Evolutionary conservation across 768 basidiomycete genomes (phyloP), one percentile per base, ranked within the genome.

Genomic region (Suillus occidentalis): DNA sequence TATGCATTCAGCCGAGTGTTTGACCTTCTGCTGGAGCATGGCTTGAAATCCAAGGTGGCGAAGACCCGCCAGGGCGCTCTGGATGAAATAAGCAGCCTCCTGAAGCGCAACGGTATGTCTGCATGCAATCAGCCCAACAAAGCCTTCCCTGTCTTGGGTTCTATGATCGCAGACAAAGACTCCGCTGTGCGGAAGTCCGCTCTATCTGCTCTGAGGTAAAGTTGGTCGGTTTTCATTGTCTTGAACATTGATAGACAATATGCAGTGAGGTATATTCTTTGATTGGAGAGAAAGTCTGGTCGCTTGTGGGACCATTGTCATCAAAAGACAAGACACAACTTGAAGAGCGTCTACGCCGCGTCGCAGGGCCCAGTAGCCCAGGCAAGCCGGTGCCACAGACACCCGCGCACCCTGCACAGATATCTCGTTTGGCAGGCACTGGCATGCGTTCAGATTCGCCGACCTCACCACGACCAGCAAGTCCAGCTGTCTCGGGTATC

Each of bases 1-100:
- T 97, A 96, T 72, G 91, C 97, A 1, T 96, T 91, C 71, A 97
- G 95, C 70, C 89, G 95, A 47, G 82, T 99, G 39, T 96, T 97
- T 75, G 90, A 92, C 71, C 76, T 94, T 16, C 79, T 99, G 8
- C 83, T 97, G 13, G 94, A 97, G 45, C 86, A 96, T 72, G 97
- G 97, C 18, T 77, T 96, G 50, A 91, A 89, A 74, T 90, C 92
- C 20, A 96, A 96, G 76, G 92, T 95, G 20, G 90, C 95, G 4
- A 95, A 96, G 77, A 93, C 94, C 13, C 87, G 96, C 14, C 91
- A 94, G 76, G 92, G 94, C 14, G 82, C 90, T 22, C 78, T 96
- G 55, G 95, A 97, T 67, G 95, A 96, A 72, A 78, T 97, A 61
- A 88, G 85, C 5, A 80, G 81, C 42, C 81, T 97, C 39, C 78